A percentile compares a stretch with the other conserved stretches of the same genome.
phyloP scores from a whole-genome alignment of 2,329 filamentous ascomycete species.

The Pezicula rhizophila region DNA sequence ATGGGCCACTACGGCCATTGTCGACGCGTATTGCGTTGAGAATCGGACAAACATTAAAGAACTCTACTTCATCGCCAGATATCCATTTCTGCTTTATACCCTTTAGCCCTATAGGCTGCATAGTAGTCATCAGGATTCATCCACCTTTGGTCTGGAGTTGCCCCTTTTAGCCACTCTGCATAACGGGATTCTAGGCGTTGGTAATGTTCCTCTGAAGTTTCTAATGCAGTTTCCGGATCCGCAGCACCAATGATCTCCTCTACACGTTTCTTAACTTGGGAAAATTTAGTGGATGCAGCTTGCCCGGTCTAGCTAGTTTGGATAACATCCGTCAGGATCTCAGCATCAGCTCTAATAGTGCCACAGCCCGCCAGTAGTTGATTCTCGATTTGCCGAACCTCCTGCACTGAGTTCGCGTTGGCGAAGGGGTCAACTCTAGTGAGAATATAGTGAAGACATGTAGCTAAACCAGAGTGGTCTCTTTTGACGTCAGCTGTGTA shows the following conservation, averaged over 20 bases:
- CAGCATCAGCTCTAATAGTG: constrained; percentile 5
- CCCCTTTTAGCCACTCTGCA: constrained; percentile 9
- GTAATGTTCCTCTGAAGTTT: constrained; percentile 8
- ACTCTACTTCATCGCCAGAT: constrained; percentile 5
- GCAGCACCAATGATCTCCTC: constrained; percentile 9
- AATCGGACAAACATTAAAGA: not conserved
- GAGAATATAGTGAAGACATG: constrained; percentile 10
- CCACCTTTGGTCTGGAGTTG: constrained; percentile 7
- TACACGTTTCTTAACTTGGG: constrained; percentile 4
- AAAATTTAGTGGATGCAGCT: constrained; percentile 8
- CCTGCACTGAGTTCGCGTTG: constrained; percentile 5
- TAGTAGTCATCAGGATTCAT: constrained; percentile 9
- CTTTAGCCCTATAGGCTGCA: constrained; percentile 7
- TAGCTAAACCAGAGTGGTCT: constrained; percentile 9
- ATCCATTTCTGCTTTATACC: constrained; percentile 8
- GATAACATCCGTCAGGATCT: constrained; percentile 6
- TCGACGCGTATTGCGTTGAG: not conserved
- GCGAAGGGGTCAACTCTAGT: constrained; percentile 6
- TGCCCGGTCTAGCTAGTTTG: constrained; percentile 9
- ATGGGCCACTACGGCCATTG: too few species aligned
- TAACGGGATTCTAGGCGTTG: constrained; percentile 9
- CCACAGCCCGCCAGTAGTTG: constrained; percentile 3
- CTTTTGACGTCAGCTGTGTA: constrained; percentile 7
- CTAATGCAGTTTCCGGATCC: constrained; percentile 6
- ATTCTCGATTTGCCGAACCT: constrained; percentile 9